phyloP scores from a whole-genome alignment of 345 rosid genomes.

The Salix dunnii region DNA sequence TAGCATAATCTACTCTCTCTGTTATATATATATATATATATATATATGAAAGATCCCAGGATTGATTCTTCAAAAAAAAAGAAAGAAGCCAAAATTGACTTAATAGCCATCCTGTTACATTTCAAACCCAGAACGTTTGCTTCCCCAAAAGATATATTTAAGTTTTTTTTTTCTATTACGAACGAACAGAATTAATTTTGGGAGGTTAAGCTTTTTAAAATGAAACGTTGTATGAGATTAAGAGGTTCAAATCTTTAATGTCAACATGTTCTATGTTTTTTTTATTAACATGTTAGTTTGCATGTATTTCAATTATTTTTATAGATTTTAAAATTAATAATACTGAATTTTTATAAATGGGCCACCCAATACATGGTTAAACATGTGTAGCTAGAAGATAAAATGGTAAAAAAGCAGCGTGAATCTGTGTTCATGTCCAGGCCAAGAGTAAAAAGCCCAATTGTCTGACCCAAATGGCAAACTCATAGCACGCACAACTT shows the following conservation, averaged over 20 bases:
- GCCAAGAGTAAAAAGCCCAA: slow-evolving; percentile 11
- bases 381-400: not conserved
- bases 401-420: not conserved
- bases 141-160: not conserved
- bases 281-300: too few species aligned
- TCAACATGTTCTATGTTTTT: not conserved
- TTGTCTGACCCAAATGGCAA: slow-evolving; percentile 25
- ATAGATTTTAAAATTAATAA: too few species aligned
- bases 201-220: not conserved
- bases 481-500: not conserved
- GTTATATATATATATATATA: too few species aligned
- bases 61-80: not conserved
- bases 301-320: too few species aligned
- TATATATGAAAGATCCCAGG: not conserved
- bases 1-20: not conserved
- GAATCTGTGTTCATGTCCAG: not conserved
- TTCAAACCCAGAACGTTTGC: not conserved
- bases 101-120: not conserved
- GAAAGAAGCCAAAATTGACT: too few species aligned
- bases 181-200: too few species aligned
- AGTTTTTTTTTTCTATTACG: not conserved
- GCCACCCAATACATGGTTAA: too few species aligned
- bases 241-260: not conserved
- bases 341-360: too few species aligned
- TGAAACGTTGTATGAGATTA: not conserved